phyloP scores from a whole-genome alignment of 1,284 basidiomycete genomes.

The Sporisorium graminicola region DNA sequence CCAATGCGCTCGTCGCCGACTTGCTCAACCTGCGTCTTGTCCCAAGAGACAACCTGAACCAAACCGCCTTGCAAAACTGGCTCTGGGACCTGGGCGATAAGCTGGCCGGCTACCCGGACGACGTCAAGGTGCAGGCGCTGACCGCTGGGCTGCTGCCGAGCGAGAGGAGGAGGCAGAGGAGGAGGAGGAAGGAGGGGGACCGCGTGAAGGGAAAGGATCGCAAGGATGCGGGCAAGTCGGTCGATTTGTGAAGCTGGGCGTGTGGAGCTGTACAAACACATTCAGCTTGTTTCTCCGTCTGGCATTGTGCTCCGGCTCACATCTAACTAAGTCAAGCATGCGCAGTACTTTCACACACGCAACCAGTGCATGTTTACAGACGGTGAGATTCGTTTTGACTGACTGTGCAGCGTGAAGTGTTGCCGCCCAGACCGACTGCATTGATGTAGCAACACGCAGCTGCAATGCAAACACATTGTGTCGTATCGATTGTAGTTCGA shows the following conservation, averaged over 20 bases:
- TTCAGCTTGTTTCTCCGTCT: no score
- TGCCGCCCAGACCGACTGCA: not conserved
- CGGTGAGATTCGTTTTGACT: no score
- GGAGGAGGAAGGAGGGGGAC: not conserved
- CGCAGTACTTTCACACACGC: no score
- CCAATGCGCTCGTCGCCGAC: slow-evolving; percentile 20
- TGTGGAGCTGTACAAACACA: no score
- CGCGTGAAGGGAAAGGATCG: not conserved
- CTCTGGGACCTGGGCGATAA: slow-evolving; percentile 33
- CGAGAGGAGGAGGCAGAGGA: not conserved
- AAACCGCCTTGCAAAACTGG: slow-evolving; percentile 23
- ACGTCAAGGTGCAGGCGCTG: slow-evolving; percentile 23
- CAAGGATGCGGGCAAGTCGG: not conserved
- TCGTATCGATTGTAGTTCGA: not conserved
- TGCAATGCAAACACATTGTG: not conserved
- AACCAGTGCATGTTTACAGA: no score
- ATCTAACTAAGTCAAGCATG: no score
- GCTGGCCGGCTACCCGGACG: slow-evolving; percentile 19
- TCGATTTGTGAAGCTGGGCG: not conserved
- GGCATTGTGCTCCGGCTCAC: no score
- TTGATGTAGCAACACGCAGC: not conserved
- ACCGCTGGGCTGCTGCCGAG: slow-evolving; percentile 7
- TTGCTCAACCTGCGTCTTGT: slow-evolving; percentile 19
- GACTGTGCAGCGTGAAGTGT: not conserved
- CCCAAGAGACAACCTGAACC: slow-evolving; percentile 16